Base-by-base conservation (phyloP, 306 rosid genomes). In the Macrotyloma uniflorum region DNA sequence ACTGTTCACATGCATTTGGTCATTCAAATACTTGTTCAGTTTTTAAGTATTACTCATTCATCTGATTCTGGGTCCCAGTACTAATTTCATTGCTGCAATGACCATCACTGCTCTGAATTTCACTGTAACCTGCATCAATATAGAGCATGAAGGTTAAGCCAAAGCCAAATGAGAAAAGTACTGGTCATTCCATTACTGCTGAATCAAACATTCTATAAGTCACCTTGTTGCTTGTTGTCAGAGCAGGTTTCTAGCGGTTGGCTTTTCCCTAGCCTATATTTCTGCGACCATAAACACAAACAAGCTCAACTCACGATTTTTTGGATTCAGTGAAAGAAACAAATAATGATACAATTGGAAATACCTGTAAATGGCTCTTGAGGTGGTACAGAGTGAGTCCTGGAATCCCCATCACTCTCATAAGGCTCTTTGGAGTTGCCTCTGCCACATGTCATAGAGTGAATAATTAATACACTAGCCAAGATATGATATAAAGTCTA, bases 331-430 rank as follows among this genome's bases (percentile, higher is more conserved):
- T 47, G 57, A 82, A 77, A 63, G 68, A 35, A 71, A 68, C 11
- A 77, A 28, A 71, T 30, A 20, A 68, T 49, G 55, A 54, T 67
- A 47, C 35, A 61, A 49, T 43, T 1, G 72, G 51, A 79, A 69
- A 76, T 80, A 79, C 96, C 93, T 93, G 98, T 61, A 93, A 91
- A 83, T 93, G 98, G 90, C 98, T 93, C 93, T 93, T 93, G 54
- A 93, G 87, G 73, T 91, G 96, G 89, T 93, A 93, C 75, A 93
- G 76, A 79, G 93, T 91, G 32, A 93, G 91, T 22, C 96, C 94
- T 19, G 90, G 88, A 82, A 91, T 81, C 49, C 90, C 93, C 98
- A 93, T 91, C 80, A 84, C 83, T 74, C 93, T 89, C 96, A 86
- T 86, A 83, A 93, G 79, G 76, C 87, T 85, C 90, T 93, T 93